Conservation (phyloP, 2,329 filamentous ascomycete species). For the Colletotrichum sp. region DNA sequence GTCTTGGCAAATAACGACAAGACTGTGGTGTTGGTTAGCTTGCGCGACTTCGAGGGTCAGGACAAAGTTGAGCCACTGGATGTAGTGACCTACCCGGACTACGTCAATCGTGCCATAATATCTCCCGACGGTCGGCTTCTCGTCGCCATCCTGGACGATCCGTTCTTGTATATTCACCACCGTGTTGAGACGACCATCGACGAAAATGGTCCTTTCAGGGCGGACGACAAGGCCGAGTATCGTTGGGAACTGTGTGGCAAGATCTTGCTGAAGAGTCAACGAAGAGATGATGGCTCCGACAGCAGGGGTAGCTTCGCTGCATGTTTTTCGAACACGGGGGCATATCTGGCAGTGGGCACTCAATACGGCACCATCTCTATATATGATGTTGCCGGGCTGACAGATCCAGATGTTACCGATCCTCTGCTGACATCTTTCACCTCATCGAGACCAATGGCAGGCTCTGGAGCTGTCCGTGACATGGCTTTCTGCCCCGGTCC, state of each 20-base stretch:
- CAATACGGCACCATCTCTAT: slow-evolving; percentile 82
- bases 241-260: slow-evolving; percentile 57
- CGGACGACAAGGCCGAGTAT: slow-evolving; percentile 34
- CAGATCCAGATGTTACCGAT: slow-evolving; percentile 48
- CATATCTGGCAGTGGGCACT: slow-evolving; percentile 76
- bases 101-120: slow-evolving; percentile 92
- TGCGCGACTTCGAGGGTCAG: slow-evolving; percentile 61
- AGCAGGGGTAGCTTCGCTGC: slow-evolving; percentile 77
- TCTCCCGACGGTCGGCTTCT: slow-evolving; percentile 86
- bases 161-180: slow-evolving; percentile 83
- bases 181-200: slow-evolving; percentile 46
- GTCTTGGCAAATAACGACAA: slow-evolving; percentile 90
- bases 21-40: slow-evolving; percentile 82
- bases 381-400: slow-evolving; percentile 63
- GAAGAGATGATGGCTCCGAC: slow-evolving; percentile 56
- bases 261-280: slow-evolving; percentile 64
- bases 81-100: slow-evolving; percentile 76
- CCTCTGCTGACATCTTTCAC: slow-evolving; percentile 77
- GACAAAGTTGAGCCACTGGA: slow-evolving; percentile 64
- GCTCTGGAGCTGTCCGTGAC: slow-evolving; percentile 81
- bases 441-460: slow-evolving; percentile 75
- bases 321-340: slow-evolving; percentile 75
- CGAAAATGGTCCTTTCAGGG: slow-evolving; percentile 22
- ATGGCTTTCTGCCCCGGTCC: slow-evolving; percentile 93
- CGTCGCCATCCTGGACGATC: slow-evolving; percentile 86